Base-by-base conservation (phyloP, 306 rosid genomes). In the Ammopiptanthus mongolicus region DNA sequence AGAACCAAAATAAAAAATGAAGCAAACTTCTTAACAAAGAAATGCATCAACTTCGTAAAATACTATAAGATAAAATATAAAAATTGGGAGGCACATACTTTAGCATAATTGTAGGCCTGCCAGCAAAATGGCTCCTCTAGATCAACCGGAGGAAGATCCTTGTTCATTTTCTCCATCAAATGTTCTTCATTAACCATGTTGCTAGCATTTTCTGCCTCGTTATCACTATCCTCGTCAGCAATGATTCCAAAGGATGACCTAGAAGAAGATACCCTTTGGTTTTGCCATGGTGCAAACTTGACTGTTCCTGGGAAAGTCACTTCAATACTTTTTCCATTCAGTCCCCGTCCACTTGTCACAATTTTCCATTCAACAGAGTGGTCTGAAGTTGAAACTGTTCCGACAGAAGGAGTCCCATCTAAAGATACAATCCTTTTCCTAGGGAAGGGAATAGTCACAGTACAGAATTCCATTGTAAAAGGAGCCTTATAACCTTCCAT, bases 71-170 rank as follows among this genome's bases (percentile, higher is more conserved):
- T 25, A 47, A 36, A 47, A 64, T 17, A 65, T 47, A 36, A 74
- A 21, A 53, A 58, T 14, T 4, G 28, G 51, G 25, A 73, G 64
- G 74, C 11, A 8, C 78, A 21, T 86, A 95, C 99, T 86, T 90
- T 95, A 31, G 99, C 97, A 69, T 86, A 92, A 77, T 92, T 92
- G 83, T 92, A 95, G 19, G 98, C 98, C 83, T 85, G 97, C 99
- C 99, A 95, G 88, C 91, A 92, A 86, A 92, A 95, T 85, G 98
- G 96, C 85, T 95, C 98, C 80, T 92, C 99, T 84, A 95, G 88
- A 82, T 96, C 97, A 68, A 86, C 97, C 8, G 97, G 91, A 82
- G 94, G 92, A 85, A 96, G 97, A 86, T 90, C 91, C 83, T 90
- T 96, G 81, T 68, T 92, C 90, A 90, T 90, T 89, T 92, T 92